Conservation (phyloP, 257 asterid genomes). For the Henckelia pumila region DNA sequence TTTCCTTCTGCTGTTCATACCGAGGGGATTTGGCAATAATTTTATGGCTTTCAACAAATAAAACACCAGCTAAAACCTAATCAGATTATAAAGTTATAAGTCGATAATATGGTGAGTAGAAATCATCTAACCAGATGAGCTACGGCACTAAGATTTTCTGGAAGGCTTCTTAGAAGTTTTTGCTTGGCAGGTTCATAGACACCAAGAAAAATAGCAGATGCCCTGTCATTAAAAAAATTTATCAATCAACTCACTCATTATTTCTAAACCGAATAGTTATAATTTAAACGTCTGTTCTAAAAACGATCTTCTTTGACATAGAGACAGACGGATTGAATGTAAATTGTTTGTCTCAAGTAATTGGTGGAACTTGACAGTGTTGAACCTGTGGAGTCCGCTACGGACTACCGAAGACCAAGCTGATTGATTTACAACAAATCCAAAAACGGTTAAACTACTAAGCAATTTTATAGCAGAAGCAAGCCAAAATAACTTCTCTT, state of each 20-base stretch:
- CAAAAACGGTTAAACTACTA: not conserved
- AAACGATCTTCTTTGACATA: too few species aligned
- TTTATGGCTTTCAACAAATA: not conserved
- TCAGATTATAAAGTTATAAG: not conserved
- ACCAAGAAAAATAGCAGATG: conserved; percentile 94
- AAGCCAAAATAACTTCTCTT: not conserved
- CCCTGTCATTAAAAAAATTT: conserved; percentile 48
- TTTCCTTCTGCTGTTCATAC: too few species aligned
- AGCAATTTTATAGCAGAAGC: not conserved
- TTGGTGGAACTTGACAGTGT: not conserved
- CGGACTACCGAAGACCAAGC: not conserved
- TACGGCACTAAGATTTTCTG: conserved; percentile 86
- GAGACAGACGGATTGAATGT: too few species aligned
- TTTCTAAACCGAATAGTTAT: too few species aligned
- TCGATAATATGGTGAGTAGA: conserved; percentile 17
- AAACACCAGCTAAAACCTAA: conserved; percentile 6
- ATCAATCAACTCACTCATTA: conserved; percentile 12
- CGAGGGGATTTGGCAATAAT: not conserved
- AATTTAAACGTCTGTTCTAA: too few species aligned
- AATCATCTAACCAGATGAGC: conserved; percentile 84
- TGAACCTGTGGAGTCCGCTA: not conserved
- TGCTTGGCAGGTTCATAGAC: conserved; percentile 96
- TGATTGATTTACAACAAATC: not conserved
- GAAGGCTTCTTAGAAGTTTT: conserved; percentile 64
- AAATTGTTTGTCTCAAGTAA: too few species aligned